These are phyloP conservation scores for Phlegmacium glaucopus DNA, from an alignment of 768 basidiomycete species.

Conservation along the genomic window DNA sequence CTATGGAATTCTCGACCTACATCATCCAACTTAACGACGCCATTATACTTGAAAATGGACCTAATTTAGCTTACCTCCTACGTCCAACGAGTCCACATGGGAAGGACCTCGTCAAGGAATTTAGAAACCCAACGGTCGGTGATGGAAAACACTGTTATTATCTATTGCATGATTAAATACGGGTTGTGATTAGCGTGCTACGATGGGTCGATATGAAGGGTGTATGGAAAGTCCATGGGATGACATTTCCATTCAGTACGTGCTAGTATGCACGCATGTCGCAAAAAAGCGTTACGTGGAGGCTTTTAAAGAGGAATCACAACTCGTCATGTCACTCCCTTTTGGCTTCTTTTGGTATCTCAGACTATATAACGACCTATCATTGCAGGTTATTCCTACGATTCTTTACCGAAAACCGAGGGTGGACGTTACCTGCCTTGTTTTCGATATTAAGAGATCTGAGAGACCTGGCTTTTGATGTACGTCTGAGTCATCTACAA, in stretches of 20 bases:
- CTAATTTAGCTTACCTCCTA: constrained; percentile 68
- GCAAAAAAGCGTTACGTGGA: constrained; percentile 64
- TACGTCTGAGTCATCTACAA: constrained; percentile 24
- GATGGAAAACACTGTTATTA: constrained; percentile 6
- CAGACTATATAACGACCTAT: background rate
- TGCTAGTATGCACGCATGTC: constrained; percentile 68
- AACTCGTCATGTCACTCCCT: constrained; percentile 70
- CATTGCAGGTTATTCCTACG: constrained; percentile 62
- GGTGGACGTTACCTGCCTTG: constrained; percentile 84
- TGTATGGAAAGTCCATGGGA: constrained; percentile 78
- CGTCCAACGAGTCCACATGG: constrained; percentile 76
- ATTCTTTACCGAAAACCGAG: constrained; percentile 75
- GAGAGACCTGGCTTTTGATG: constrained; percentile 83
- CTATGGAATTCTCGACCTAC: constrained; percentile 59
- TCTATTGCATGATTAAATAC: background rate
- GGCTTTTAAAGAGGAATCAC: constrained; percentile 79
- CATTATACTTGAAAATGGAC: constrained; percentile 60
- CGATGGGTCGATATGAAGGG: constrained; percentile 50
- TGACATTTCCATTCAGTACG: constrained; percentile 81
- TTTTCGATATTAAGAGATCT: constrained; percentile 82
- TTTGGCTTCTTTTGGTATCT: background rate
- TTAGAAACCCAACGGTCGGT: constrained; percentile 52
- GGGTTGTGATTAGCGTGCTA: constrained; percentile 26
- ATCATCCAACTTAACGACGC: constrained; percentile 59
- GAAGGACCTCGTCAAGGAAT: constrained; percentile 71